Evolutionary conservation across 345 rosid species (phyloP).

Genomic region (Hibiscus syriacus): DNA sequence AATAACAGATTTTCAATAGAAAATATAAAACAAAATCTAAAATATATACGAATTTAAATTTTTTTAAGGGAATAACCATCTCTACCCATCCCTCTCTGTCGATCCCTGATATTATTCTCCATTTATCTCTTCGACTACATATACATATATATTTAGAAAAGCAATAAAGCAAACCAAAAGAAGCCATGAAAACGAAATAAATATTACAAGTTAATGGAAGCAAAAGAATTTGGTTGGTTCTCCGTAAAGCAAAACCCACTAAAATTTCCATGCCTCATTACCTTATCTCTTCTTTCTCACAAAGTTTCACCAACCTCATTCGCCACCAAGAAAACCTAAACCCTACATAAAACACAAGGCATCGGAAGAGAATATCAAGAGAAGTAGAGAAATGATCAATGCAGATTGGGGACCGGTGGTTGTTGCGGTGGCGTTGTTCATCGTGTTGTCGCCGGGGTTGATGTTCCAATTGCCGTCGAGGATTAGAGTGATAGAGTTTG

Average conservation of each 20-base stretch:
- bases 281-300: conserved; percentile 23
- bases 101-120: no score
- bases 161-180: conserved; percentile 18
- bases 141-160: conserved; percentile 18
- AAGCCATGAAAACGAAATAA: neutral
- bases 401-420: conserved; percentile 88
- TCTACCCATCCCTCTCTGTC: no score
- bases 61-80: no score
- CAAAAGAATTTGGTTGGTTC: neutral
- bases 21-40: no score
- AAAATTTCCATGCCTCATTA: conserved; percentile 29
- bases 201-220: no score
- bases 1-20: no score
- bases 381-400: no score
- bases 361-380: neutral
- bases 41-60: no score
- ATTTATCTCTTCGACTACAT: neutral
- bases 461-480: conserved; percentile 82
- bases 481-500: conserved; percentile 75
- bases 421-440: conserved; percentile 63
- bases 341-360: conserved; percentile 4
- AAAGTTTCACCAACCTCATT: conserved; percentile 48
- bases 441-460: conserved; percentile 81
- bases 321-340: conserved; percentile 34
- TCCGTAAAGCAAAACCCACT: conserved; percentile 15